A percentile compares a stretch with the other conserved stretches of the same genome.
Conservation (phyloP, 2,329 filamentous ascomycete species). For the Venturia carpophila region DNA sequence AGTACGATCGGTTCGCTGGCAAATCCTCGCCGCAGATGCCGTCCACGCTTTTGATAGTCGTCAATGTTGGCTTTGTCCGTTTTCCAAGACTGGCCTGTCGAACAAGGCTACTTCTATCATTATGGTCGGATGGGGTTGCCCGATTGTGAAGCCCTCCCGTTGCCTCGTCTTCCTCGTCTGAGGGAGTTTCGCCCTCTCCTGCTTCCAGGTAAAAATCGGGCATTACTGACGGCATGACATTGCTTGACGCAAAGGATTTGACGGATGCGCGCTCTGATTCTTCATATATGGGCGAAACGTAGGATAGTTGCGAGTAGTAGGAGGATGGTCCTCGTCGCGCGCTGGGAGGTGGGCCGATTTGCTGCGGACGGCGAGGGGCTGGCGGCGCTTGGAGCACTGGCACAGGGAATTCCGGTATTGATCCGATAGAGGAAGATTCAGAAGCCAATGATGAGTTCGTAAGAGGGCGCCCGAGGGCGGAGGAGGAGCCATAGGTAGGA, state of each 20-base stretch:
- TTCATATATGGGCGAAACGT: constrained; percentile 43
- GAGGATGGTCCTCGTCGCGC: constrained; percentile 40
- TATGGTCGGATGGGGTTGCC: constrained; percentile 28
- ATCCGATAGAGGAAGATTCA: constrained; percentile 33
- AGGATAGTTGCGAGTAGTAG: constrained; percentile 42
- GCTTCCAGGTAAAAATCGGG: constrained; percentile 36
- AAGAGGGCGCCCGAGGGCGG: constrained; percentile 28
- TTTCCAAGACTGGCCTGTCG: constrained; percentile 43
- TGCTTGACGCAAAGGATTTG: constrained; percentile 42
- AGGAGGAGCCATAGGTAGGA: constrained; percentile 18
- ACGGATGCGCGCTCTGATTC: constrained; percentile 38
- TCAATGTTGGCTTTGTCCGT: constrained; percentile 40
- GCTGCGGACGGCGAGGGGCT: constrained; percentile 31
- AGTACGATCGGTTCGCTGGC: constrained; percentile 23
- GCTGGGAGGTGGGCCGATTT: constrained; percentile 42
- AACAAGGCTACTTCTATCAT: constrained; percentile 32
- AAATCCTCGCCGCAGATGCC: constrained; percentile 19
- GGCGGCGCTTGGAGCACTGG: constrained; percentile 27
- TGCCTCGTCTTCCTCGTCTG: constrained; percentile 34
- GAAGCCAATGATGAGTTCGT: constrained; percentile 33
- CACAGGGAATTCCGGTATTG: constrained; percentile 36
- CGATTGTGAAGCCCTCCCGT: constrained; percentile 20
- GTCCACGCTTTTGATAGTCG: constrained; percentile 40
- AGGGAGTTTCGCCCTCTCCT: constrained; percentile 23
- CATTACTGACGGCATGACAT: constrained; percentile 38